phyloP scores from a whole-genome alignment of 495 filamentous ascomycete genomes.

The Extremus antarcticus region DNA sequence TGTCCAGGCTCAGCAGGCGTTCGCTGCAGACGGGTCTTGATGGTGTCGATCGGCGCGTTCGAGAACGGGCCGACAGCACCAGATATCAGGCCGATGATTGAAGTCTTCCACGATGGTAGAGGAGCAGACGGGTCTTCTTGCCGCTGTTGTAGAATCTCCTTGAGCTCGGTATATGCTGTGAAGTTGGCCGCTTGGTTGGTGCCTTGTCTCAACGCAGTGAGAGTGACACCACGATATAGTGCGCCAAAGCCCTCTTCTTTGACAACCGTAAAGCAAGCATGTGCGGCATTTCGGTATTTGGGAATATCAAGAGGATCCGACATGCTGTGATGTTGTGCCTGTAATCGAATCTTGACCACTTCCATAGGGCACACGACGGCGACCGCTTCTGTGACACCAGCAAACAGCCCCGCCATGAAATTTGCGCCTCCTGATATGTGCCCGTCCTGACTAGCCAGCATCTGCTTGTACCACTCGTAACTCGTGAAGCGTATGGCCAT shows the following conservation, averaged over 20 bases:
- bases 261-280: slow-evolving; percentile 86
- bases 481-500: slow-evolving; percentile 99
- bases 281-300: slow-evolving; percentile 95
- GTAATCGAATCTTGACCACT: slow-evolving; percentile 94
- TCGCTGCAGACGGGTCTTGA: slow-evolving; percentile 94
- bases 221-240: slow-evolving; percentile 82
- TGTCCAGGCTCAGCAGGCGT: slow-evolving; percentile 73
- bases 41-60: slow-evolving; percentile 97
- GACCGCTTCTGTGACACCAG: slow-evolving; percentile 93
- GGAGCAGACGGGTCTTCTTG: slow-evolving; percentile 44
- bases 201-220: slow-evolving; percentile 88
- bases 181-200: slow-evolving; percentile 98
- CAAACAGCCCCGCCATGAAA: slow-evolving; percentile 81
- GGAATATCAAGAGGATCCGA: slow-evolving; percentile 82
- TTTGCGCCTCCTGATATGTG: slow-evolving; percentile 60
- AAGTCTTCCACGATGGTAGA: slow-evolving; percentile 82
- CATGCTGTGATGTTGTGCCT: slow-evolving; percentile 93
- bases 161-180: slow-evolving; percentile 92
- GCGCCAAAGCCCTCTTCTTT: slow-evolving; percentile 80
- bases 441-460: slow-evolving; percentile 59
- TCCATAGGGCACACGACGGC: slow-evolving; percentile 97
- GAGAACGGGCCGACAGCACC: slow-evolving; percentile 92
- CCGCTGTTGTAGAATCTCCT: slow-evolving; percentile 58
- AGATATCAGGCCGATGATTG: slow-evolving; percentile 76
- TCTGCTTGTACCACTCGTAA: slow-evolving; percentile 88